Evolutionary conservation across 805 yeast species (phyloP), one percentile per base, ranked within the genome.

Genomic region (Debaryomyces prosopidis): DNA sequence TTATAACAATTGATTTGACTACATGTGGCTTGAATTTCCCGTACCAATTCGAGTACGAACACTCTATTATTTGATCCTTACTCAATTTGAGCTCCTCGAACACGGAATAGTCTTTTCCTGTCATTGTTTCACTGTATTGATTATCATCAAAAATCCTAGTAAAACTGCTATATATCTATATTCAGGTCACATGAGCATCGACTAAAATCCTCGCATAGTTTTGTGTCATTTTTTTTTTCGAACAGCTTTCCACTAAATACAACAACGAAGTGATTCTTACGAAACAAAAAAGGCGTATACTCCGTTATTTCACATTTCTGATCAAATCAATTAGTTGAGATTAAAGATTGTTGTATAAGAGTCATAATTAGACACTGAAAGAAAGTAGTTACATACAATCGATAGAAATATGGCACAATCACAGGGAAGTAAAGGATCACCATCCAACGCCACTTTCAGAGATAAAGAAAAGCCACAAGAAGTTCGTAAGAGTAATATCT

Each of bases 401-500:
- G 14, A 14, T 20, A 30, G 33, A 40, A 43, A 38, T 40, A 50
- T 50, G 53, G 53, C 51, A 31, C 46, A 39, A 36, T 18, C 48
- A 30, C 44, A 42, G 40, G 47, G 36, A 36, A 47, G 60, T 17
- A 53, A 44, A 48, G 58, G 54, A 38, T 54, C 63, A 39, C 83
- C 87, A 17, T 84, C 90, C 32, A 89, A 89, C 69, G 90, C 94
- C 43, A 87, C 94, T 37, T 94, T 94, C 76, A 87, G 83, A 60
- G 91, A 91, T 70, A 89, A 84, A 65, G 97, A 91, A 58, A 90
- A 91, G 77, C 97, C 97, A 18, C 91, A 85, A 63, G 97, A 91
- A 68, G 96, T 90, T 43, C 85, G 97, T 51, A 83, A 81, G 67
- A 81, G 91, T 43, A 90, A 90, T 63, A 89, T 91, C 54, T 76